phyloP scores from a whole-genome alignment of 2,329 filamentous ascomycete genomes.

The Neopestalotiopsis rosae region DNA sequence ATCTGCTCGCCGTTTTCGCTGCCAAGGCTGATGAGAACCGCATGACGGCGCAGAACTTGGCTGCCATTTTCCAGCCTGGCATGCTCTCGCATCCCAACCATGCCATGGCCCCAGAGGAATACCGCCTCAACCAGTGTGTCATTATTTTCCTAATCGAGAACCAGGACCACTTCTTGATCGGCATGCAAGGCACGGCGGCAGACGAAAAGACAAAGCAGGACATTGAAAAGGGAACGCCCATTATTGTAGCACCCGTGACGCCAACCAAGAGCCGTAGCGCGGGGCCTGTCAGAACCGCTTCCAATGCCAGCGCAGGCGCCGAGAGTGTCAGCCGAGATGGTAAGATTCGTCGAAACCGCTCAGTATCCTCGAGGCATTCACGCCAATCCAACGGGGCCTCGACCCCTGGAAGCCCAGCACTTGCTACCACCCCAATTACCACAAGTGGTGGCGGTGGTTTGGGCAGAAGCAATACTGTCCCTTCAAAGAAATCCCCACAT shows the following conservation, averaged over 20 bases:
- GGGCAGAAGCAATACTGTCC: constrained; percentile 84
- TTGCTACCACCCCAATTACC: constrained; percentile 52
- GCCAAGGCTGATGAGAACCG: constrained; percentile 96
- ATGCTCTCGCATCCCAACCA: constrained; percentile 93
- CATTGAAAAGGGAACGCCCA: constrained; percentile 70
- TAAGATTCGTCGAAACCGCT: constrained; percentile 84
- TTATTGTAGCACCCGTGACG: constrained; percentile 51
- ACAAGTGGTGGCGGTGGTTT: constrained; percentile 51
- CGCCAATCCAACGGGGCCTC: constrained; percentile 73
- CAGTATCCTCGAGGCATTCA: constrained; percentile 88
- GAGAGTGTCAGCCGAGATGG: constrained; percentile 85
- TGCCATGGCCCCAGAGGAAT: constrained; percentile 94
- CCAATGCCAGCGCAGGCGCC: constrained; percentile 86
- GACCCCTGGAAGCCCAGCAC: constrained; percentile 69
- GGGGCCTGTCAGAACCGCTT: constrained; percentile 75
- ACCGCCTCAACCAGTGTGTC: constrained; percentile 93
- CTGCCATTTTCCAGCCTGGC: constrained; percentile 96
- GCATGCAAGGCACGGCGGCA: constrained; percentile 98
- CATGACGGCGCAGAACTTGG: constrained; percentile 93
- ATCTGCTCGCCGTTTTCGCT: constrained; percentile 93
- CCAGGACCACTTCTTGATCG: constrained; percentile 96
- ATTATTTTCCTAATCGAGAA: constrained; percentile 98
- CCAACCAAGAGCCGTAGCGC: constrained; percentile 58
- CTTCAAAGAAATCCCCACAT: constrained; percentile 85
- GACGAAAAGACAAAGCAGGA: constrained; percentile 76